A percentile compares a stretch with the other conserved stretches of the same genome.
phyloP scores from a whole-genome alignment of 2,329 filamentous ascomycete species.

The Calonectria pseudoreteaudii region DNA sequence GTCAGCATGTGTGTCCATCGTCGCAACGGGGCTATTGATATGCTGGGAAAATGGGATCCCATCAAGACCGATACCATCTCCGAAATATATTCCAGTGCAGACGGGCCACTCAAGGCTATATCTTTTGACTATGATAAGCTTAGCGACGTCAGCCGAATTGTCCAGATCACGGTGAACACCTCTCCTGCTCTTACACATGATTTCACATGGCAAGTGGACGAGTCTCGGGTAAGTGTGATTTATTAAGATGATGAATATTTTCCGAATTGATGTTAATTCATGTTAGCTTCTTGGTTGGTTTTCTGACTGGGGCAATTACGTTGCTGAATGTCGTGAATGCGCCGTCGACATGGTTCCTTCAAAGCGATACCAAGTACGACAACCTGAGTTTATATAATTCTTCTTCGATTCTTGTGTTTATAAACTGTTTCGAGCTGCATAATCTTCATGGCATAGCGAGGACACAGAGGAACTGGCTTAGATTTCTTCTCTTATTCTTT shows the following conservation, averaged over 20 bases:
- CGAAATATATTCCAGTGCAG: not conserved
- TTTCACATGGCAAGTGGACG: not conserved
- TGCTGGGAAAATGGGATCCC: constrained; percentile 12
- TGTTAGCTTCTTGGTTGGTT: not conserved
- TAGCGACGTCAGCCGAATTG: not conserved
- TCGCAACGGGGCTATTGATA: not conserved
- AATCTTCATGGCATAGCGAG: not conserved
- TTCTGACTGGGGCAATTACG: not conserved
- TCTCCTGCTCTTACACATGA: not conserved
- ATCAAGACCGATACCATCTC: not conserved
- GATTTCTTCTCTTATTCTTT: not conserved
- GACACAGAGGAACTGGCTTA: too few relatives aligned
- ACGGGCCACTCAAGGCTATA: not conserved
- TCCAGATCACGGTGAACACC: not conserved
- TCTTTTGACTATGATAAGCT: not conserved
- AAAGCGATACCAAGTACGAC: not conserved
- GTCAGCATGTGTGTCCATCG: constrained; percentile 15
- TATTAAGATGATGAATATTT: not conserved
- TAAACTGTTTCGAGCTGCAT: too few relatives aligned
- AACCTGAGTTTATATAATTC: not conserved
- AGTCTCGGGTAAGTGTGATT: not conserved
- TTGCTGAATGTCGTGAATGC: not conserved
- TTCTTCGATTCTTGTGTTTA: not conserved
- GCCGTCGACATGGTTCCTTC: not conserved
- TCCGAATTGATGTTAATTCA: not conserved